Percentiles rank a stretch among this genome's conserved stretches.
Conservation (phyloP, 2,329 filamentous ascomycete genomes). For the Fusarium coicis region DNA sequence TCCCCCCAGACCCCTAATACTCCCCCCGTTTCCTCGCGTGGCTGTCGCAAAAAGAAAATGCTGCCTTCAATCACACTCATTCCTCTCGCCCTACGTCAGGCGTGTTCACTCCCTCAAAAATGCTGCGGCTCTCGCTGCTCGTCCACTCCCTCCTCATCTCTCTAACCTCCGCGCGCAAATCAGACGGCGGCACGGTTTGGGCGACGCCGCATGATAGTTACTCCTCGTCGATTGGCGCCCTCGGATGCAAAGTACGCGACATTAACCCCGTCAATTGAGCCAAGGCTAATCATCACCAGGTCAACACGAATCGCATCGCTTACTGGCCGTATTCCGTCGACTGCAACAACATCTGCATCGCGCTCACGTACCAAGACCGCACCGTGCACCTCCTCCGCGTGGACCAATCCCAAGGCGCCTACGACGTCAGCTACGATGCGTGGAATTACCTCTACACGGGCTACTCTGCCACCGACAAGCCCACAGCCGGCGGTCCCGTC, state of each 20-base stretch:
- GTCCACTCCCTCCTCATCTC: constrained; percentile 16
- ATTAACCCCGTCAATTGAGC: not conserved
- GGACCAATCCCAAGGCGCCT: constrained; percentile 66
- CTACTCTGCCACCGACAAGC: constrained; percentile 56
- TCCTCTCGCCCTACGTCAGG: constrained; percentile 23
- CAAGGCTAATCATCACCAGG: constrained; percentile 29
- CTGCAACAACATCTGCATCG: constrained; percentile 67
- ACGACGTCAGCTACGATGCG: constrained; percentile 70
- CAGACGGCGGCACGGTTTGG: constrained; percentile 42
- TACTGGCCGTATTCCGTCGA: constrained; percentile 68
- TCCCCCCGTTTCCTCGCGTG: constrained; percentile 13
- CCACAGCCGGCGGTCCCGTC: constrained; percentile 59
- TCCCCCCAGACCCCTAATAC: constrained; percentile 18
- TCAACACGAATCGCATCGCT: constrained; percentile 68
- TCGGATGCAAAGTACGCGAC: constrained; percentile 63
- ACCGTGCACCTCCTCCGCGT: constrained; percentile 68
- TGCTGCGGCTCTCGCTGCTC: constrained; percentile 25
- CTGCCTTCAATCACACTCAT: constrained; percentile 27
- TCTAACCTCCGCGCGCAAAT: constrained; percentile 5
- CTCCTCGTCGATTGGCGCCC: constrained; percentile 67
- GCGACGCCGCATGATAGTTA: constrained; percentile 67
- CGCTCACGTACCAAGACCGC: constrained; percentile 60
- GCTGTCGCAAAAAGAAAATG: constrained; percentile 29
- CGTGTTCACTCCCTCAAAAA: constrained; percentile 3
- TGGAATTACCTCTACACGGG: constrained; percentile 69